Evolutionary conservation across 495 filamentous ascomycete genomes (phyloP).

Genomic region (Podospora conica): DNA sequence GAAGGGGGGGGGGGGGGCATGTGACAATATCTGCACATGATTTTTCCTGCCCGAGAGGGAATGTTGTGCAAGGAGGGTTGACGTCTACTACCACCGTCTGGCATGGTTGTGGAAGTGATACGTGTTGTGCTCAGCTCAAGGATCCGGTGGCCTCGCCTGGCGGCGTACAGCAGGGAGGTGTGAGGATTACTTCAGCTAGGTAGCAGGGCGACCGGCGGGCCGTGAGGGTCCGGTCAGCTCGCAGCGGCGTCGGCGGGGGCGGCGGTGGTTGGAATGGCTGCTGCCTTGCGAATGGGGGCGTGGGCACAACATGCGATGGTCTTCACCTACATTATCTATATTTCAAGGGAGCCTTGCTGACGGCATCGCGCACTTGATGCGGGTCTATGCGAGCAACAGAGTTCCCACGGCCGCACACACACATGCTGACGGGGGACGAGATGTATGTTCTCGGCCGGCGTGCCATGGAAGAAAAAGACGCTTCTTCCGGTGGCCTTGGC

Average conservation of each 20-base stretch:
- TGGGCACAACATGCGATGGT: neutral
- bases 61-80: neutral
- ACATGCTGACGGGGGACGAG: neutral
- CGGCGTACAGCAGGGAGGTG: neutral
- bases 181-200: neutral
- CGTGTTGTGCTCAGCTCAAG: neutral
- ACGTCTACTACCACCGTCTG: neutral
- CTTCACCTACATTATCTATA: neutral
- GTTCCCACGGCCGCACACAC: neutral
- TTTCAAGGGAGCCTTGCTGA: neutral
- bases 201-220: neutral
- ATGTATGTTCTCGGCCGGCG: neutral
- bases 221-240: neutral
- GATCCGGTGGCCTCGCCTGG: neutral
- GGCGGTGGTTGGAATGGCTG: neutral
- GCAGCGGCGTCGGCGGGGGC: neutral
- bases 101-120: neutral
- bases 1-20: neutral
- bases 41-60: neutral
- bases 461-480: neutral
- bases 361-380: neutral
- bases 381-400: neutral
- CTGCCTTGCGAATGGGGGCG: neutral
- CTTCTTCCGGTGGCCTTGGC: neutral
- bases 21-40: neutral